Base-by-base conservation (phyloP, 1,284 basidiomycete genomes). In the Puccinia triticina region DNA sequence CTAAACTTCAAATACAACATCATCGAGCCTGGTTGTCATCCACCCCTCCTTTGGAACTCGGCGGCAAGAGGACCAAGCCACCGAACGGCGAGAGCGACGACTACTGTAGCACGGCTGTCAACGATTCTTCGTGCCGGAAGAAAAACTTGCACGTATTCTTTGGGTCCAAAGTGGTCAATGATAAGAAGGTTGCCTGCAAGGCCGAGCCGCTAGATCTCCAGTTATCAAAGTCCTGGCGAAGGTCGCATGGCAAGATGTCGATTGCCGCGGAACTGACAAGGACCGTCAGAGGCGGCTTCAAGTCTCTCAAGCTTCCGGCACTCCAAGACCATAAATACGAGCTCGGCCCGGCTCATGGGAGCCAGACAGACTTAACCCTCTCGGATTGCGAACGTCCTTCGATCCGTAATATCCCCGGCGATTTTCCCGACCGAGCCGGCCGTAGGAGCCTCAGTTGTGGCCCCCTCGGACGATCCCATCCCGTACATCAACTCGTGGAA, bases 221-320 rank as follows among this genome's bases (percentile, higher is more conserved):
- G 59, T 18, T 29, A 7, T 34, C 29, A n/a, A 61, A 61, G 32
- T 46, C 66, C 12, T 29, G 16, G 10, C 37, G 66, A 69, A 32
- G 26, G 37, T 69, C 66, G 14, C 40, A 69, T 7, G 18, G 40
- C 2, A 69, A 69, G 66, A 23, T 48, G 7, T 69, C 66, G 40
- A 23, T 69, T 48, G 43, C 66, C 23, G 66, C 66, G 23, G 66
- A 69, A 23, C 11, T 69, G n/a, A 69, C 66, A n/a, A 69, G 43
- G 66, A 69, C 66, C 12, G 66, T 69, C 5, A 43, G 26, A 46
- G 66, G 40, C 29, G 59, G 59, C 2, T 61, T 61, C 2, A 32
- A 34, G 59, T 61, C 59, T n/a, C 29, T 61, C 4, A 61, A 61
- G 14, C 32, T 61, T 12, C 29, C 59, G 12, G 59, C 32, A 11